These are phyloP conservation scores for Ilyonectria robusta DNA, from an alignment of 2,329 filamentous ascomycete species.

Conservation along the genomic window DNA sequence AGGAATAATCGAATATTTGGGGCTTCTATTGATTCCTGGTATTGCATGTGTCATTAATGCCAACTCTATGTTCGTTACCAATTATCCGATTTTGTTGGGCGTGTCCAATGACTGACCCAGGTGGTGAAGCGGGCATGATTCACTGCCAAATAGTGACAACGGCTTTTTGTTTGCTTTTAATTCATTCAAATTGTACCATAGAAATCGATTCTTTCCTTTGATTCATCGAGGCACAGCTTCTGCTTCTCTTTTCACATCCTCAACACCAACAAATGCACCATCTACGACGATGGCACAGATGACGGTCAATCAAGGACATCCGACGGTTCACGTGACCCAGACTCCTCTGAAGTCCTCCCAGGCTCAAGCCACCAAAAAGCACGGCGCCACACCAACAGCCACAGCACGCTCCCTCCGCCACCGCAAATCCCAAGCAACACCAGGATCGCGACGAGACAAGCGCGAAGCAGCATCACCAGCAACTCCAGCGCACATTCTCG, in stretches of 20 bases:
- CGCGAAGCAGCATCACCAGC: constrained; percentile 18
- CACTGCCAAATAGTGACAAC: neutral
- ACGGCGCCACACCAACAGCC: constrained; percentile 11
- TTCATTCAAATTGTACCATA: neutral
- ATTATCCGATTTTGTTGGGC: neutral
- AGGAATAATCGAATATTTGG: neutral
- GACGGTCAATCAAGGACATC: neutral
- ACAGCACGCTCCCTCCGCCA: constrained; percentile 23
- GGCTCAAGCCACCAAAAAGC: neutral
- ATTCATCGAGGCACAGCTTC: neutral
- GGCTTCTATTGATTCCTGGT: neutral
- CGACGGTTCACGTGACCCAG: constrained; percentile 8
- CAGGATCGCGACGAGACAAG: constrained; percentile 41
- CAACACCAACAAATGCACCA: neutral
- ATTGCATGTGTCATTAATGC: neutral
- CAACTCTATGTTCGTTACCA: too few relatives aligned
- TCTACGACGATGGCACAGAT: neutral
- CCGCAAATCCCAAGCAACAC: constrained; percentile 39
- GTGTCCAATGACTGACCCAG: neutral
- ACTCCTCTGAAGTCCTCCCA: neutral
- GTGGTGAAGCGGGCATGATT: neutral
- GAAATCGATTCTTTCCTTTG: neutral
- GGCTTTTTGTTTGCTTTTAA: too few relatives aligned
- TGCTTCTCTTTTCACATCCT: neutral
- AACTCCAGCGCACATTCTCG: neutral